Evolutionary conservation across 106 monocot species (phyloP).

Genomic region (Acorus gramineus): DNA sequence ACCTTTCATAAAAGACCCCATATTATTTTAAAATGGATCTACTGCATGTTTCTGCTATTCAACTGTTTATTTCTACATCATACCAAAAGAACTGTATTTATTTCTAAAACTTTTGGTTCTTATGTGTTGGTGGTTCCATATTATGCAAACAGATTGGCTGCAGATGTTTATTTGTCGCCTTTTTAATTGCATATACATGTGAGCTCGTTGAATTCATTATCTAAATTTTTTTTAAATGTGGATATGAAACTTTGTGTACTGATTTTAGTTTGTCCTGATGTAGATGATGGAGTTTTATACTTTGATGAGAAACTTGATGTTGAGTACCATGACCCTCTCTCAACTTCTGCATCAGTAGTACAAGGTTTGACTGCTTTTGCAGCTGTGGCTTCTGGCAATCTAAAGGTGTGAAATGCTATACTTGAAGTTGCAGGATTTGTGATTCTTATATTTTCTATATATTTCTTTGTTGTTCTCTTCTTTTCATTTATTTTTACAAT

Average conservation of each 20-base stretch:
- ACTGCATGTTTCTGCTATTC: too few relatives aligned
- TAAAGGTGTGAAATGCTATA: conserved; percentile 41
- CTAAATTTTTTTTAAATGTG: too few relatives aligned
- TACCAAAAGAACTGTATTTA: too few relatives aligned
- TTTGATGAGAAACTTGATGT: conserved; percentile 83
- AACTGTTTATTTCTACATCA: too few relatives aligned
- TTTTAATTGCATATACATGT: too few relatives aligned
- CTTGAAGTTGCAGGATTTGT: background rate
- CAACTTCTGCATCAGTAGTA: conserved; percentile 61
- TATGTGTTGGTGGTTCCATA: too few relatives aligned
- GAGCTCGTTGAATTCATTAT: too few relatives aligned
- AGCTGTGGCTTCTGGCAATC: conserved; percentile 46
- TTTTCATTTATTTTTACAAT: conserved; percentile 11
- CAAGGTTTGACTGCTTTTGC: conserved; percentile 67
- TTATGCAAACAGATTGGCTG: too few relatives aligned
- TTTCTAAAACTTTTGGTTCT: too few relatives aligned
- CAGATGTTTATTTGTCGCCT: background rate
- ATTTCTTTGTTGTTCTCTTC: background rate
- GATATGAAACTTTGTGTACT: background rate
- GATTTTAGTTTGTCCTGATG: conserved; percentile 5
- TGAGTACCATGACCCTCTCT: conserved; percentile 70
- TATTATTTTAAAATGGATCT: too few relatives aligned
- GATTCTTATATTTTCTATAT: background rate
- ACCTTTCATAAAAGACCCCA: too few relatives aligned
- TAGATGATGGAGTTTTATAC: conserved; percentile 86